Conservation (phyloP, 192 early-diverging fungal species). For the Globomyces pollinis-pini region DNA sequence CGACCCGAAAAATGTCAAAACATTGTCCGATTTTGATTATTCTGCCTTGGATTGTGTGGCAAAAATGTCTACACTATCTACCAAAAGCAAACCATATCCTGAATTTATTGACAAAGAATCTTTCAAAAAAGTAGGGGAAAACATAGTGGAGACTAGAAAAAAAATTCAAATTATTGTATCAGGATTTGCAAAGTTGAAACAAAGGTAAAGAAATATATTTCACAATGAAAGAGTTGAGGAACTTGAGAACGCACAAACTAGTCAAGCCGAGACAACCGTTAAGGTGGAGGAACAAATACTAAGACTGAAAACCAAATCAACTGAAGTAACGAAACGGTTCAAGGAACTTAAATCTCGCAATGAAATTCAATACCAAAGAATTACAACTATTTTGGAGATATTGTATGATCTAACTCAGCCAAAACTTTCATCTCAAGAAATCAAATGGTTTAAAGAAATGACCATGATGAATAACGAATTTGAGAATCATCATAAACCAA, state of each 20-base stretch:
- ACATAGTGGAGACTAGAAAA: neutral
- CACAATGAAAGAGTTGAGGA: too few relatives aligned
- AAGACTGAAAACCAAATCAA: too few relatives aligned
- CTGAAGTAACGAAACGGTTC: too few relatives aligned
- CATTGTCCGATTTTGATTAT: neutral
- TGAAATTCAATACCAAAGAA: constrained; percentile 2
- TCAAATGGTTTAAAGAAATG: constrained; percentile 1
- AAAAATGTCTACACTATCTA: neutral
- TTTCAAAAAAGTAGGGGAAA: neutral
- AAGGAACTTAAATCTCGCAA: too few relatives aligned
- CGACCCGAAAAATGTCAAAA: neutral
- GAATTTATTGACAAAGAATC: neutral
- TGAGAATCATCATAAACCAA: too few relatives aligned
- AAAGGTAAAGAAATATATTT: too few relatives aligned
- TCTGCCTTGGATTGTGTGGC: neutral
- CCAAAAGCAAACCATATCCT: neutral
- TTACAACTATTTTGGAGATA: neutral
- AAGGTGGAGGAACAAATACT: too few relatives aligned
- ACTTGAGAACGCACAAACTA: too few relatives aligned
- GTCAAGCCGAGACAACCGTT: too few relatives aligned
- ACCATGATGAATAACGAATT: too few relatives aligned
- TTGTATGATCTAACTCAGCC: constrained; percentile 4
- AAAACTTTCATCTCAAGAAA: constrained; percentile 4
- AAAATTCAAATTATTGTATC: constrained; percentile 1
- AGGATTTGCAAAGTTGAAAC: neutral